A percentile compares a stretch with the other conserved stretches of the same genome.
These are phyloP conservation scores for Calonectria leucothoes DNA, from an alignment of 2,329 filamentous ascomycete species.

Conservation along the genomic window DNA sequence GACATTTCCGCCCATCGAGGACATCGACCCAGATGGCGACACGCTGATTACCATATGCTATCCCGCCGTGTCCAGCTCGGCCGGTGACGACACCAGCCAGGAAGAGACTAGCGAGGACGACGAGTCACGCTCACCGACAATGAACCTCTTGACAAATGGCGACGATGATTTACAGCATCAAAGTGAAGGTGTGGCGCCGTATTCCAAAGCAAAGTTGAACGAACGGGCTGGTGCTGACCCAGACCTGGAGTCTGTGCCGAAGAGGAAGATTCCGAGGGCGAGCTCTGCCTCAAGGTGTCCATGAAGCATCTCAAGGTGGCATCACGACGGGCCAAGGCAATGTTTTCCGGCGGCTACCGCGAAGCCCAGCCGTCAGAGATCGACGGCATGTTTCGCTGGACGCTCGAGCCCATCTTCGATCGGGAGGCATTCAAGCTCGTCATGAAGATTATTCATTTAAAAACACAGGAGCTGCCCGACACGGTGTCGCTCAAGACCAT, in stretches of 20 bases:
- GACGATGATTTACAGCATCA: background rate
- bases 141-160: background rate
- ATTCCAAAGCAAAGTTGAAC: background rate
- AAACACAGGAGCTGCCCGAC: background rate
- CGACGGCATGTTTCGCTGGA: background rate
- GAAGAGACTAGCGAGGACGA: background rate
- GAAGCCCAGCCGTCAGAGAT: background rate
- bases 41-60: background rate
- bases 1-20: background rate
- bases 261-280: background rate
- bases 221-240: background rate
- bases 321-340: background rate
- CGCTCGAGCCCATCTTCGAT: background rate
- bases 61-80: background rate
- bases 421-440: background rate
- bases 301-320: background rate
- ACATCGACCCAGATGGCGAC: background rate
- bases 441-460: constrained; percentile 5
- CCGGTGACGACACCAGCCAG: background rate
- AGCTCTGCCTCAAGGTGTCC: background rate
- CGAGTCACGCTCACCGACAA: background rate
- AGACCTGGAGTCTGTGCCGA: background rate
- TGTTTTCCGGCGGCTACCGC: background rate
- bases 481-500: background rate
- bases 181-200: background rate